A percentile compares a stretch with the other conserved stretches of the same genome.
phyloP scores from a whole-genome alignment of 345 rosid genomes.

The Gossypium turneri region DNA sequence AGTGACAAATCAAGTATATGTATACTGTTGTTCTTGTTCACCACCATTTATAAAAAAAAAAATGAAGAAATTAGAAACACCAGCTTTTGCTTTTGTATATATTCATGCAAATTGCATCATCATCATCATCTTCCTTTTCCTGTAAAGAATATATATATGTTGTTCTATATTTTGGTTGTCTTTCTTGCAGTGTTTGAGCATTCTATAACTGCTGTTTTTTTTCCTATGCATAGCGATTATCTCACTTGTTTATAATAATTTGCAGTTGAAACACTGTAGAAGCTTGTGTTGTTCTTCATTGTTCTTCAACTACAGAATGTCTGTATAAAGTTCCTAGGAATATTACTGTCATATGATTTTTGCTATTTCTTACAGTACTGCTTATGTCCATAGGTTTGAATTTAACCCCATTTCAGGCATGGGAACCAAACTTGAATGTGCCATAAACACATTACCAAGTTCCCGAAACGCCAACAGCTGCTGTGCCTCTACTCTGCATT shows the following conservation, averaged over 20 bases:
- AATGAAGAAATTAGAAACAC: too few species aligned
- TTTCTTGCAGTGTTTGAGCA: too few species aligned
- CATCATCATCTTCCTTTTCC: too few species aligned
- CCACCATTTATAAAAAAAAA: too few species aligned
- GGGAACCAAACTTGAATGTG: slow-evolving; percentile 62
- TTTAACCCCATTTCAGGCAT: slow-evolving; percentile 51
- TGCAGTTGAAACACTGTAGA: background rate
- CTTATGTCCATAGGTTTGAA: slow-evolving; percentile 12
- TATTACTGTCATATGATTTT: background rate
- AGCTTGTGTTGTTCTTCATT: background rate
- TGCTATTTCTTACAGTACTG: background rate
- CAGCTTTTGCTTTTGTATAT: too few species aligned
- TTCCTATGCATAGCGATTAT: too few species aligned
- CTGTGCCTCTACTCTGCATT: slow-evolving; percentile 24
- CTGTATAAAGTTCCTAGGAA: background rate
- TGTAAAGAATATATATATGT: too few species aligned
- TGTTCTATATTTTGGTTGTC: too few species aligned
- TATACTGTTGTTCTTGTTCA: too few species aligned
- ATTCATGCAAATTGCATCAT: too few species aligned
- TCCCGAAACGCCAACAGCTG: slow-evolving; percentile 25
- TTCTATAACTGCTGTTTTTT: too few species aligned
- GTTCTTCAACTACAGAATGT: background rate
- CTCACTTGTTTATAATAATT: background rate
- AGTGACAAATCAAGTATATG: too few species aligned
- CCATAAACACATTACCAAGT: slow-evolving; percentile 33